Base-by-base conservation (phyloP, 257 asterid genomes). In the Solanum piurae region DNA sequence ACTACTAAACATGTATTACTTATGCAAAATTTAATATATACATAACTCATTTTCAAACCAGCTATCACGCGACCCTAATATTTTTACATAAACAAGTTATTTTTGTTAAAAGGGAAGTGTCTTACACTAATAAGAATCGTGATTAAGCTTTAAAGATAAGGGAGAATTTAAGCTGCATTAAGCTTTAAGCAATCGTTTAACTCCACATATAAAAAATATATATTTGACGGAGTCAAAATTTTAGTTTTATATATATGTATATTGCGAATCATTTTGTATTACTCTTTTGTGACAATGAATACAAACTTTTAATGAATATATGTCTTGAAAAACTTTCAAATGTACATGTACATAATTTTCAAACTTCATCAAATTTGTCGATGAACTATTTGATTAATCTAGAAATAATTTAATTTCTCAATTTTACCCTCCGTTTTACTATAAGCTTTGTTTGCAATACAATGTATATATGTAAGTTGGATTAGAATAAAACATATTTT, bases 11-110 rank as follows among this genome's bases (percentile, higher is more conserved):
- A 12, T 5, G 2, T 25, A 25, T 9, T 62, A 25, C 9, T 12
- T 12, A 12, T 66, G 33, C 16, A n/a, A 11, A 62, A 11, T 66
- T 0, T 66, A 25, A 11, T 66, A 11, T 25, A 66, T 66, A 3
- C 3, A 0, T 5, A 25, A 66, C 18, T 27, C 11, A 29, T 4
- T 0, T 68, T 3, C 0, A 13, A 68, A 12, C 0, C 10, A 25
- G 3, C 23, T 27, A 68, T 1, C 23, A 68, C 4, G 8, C 21
- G 11, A 29, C 5, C 1, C 0, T 0, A 69, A 20, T 73, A 20
- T 34, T 72, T 34, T 72, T 3, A 33, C 5, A 2, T 18, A 14
- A 72, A 29, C 31, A 29, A 29, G 31, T 29, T 29, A 29, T 4
- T 16, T 33, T 7, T 72, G 18, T 62, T 9, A 73, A 9, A 72